These are phyloP conservation scores for Candida glaebosa DNA, from an alignment of 805 yeast species.

Conservation along the genomic window DNA sequence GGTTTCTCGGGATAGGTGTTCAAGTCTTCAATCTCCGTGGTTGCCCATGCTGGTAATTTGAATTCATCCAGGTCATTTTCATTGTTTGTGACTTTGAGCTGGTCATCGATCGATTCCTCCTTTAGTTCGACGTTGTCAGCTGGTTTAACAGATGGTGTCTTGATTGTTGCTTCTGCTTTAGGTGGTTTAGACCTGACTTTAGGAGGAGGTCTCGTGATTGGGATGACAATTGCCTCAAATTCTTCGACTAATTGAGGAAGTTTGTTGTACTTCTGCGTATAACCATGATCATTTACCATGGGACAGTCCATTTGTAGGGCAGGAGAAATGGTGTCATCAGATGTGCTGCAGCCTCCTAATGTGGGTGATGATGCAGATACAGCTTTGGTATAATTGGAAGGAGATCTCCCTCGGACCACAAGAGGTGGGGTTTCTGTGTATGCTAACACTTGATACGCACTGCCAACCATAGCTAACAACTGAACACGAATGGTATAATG, in stretches of 20 bases:
- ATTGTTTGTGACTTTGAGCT: too few species aligned
- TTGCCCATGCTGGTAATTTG: neutral
- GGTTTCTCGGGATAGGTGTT: neutral
- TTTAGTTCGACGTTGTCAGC: too few species aligned
- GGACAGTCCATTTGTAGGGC: neutral
- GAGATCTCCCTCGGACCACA: slow-evolving; percentile 63
- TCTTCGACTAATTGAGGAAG: neutral
- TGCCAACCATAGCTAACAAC: slow-evolving; percentile 42
- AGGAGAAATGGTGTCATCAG: neutral
- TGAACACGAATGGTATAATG: slow-evolving; percentile 52
- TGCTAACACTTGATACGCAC: slow-evolving; percentile 32
- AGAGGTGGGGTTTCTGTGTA: slow-evolving; percentile 56
- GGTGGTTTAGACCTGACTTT: too few species aligned
- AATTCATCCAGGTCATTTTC: neutral
- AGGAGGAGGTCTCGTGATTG: neutral
- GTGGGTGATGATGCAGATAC: neutral
- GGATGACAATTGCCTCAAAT: neutral
- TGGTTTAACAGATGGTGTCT: too few species aligned
- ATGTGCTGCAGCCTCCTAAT: too few species aligned
- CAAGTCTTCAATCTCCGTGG: neutral
- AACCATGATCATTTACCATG: neutral
- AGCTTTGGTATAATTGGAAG: slow-evolving; percentile 47
- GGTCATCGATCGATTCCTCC: too few species aligned
- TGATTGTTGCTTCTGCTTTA: too few species aligned
- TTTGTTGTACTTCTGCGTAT: neutral